These are phyloP conservation scores for Psidium guajava DNA, from an alignment of 345 rosid species.

Conservation along the genomic window DNA sequence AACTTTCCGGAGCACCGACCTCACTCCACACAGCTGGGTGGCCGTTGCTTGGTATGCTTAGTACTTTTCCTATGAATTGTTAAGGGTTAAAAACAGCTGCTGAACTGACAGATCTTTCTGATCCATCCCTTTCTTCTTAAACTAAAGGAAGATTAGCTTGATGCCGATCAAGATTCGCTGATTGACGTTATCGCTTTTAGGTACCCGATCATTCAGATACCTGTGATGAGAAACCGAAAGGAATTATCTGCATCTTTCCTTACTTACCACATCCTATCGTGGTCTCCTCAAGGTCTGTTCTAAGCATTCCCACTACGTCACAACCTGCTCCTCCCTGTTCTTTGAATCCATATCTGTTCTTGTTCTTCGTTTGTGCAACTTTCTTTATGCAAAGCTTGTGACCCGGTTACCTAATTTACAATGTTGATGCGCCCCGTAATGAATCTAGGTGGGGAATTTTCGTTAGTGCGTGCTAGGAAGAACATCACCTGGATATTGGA, in stretches of 20 bases:
- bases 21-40: constrained; percentile 27
- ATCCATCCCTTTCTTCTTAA: not conserved
- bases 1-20: constrained; percentile 11
- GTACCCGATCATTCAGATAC: constrained; percentile 20
- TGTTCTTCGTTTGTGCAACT: not conserved
- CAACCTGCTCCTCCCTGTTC: not conserved
- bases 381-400: not conserved
- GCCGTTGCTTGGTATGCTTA: constrained; percentile 26
- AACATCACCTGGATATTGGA: not conserved
- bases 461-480: not conserved
- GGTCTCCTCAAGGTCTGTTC: constrained; percentile 20
- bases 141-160: not conserved
- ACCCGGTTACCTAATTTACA: not conserved
- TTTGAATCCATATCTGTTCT: not conserved
- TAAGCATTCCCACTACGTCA: not conserved
- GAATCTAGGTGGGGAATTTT: not conserved
- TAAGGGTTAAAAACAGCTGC: not conserved
- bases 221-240: constrained; percentile 8
- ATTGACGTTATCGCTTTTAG: not conserved
- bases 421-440: not conserved
- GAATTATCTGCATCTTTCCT: constrained; percentile 30
- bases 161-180: not conserved
- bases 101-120: not conserved
- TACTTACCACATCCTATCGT: constrained; percentile 28
- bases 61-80: not conserved